Base-by-base conservation (phyloP, 2,329 filamentous ascomycete genomes). In the Diplodia mutila region DNA sequence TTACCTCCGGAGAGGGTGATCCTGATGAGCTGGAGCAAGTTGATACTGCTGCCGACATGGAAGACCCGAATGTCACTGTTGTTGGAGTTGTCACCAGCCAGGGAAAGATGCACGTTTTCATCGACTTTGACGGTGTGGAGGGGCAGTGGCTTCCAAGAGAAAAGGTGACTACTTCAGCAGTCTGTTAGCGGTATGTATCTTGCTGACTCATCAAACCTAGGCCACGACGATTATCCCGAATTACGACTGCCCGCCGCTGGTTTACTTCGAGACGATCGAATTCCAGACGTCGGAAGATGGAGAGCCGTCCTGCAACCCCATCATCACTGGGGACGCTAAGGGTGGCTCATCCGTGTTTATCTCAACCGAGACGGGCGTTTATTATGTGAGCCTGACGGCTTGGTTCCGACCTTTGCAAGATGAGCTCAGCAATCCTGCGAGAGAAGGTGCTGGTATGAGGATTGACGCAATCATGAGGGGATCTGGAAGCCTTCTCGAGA, bases 71-170 rank as follows among this genome's bases (percentile, higher is more conserved):
- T 3, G 82, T 84, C 32, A 86, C 85, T 3, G 80, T 88, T 12
- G 79, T 90, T 7, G 88, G 85, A 72, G 75, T 90, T 11, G 81
- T 86, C 18, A 88, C 86, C 3, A 83, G 81, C 39, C 82, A 81
- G 25, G 84, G 84, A 53, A 81, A 85, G 66, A 80, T 90, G 8
- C 85, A 88, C 70, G 75, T 89, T 37, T 89, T 85, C 69, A 80
- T 90, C 32, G 86, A 90, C 70, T 75, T 89, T 37, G 85, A 89
- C 61, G 87, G 87, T 0, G 83, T 90, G 2, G 83, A 88, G 71
- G 87, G 85, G 8, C 85, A 87, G 72, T 90, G 88, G 88, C 81
- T 90, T 8, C 87, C 87, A 23, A 75, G 77, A 18, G 75, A 76
- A 61, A 72, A 75, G 67, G 76, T 77, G 71, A 55, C 72, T 66